A percentile compares a stretch with the other conserved stretches of the same genome.
These are phyloP conservation scores for Imleria badia DNA, from an alignment of 768 basidiomycete genomes.

Conservation along the genomic window DNA sequence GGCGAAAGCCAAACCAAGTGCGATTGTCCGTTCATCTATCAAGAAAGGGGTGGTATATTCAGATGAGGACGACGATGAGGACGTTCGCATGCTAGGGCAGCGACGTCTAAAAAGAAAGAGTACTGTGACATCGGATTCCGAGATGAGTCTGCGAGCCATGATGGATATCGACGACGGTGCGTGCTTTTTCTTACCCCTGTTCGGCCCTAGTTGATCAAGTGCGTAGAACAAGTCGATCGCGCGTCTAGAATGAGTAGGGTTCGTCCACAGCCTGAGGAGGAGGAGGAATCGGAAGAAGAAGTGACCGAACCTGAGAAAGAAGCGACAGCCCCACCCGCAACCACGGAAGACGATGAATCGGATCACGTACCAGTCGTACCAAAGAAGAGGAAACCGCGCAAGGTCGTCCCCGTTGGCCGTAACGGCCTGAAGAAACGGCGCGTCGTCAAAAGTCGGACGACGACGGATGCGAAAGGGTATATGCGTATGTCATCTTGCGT, in stretches of 20 bases:
- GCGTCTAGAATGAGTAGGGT: conserved; percentile 16
- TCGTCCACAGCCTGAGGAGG: conserved; percentile 23
- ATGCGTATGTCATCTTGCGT: conserved; percentile 49
- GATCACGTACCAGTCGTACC: conserved; percentile 35
- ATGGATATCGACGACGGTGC: conserved; percentile 80
- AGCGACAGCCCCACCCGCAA: conserved; percentile 26
- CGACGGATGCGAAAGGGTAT: conserved; percentile 67
- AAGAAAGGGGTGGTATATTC: conserved; percentile 54
- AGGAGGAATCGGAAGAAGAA: conserved; percentile 25
- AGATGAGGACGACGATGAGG: conserved; percentile 55
- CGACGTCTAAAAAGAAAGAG: conserved; percentile 35
- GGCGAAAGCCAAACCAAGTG: conserved; percentile 10
- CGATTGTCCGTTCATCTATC: conserved; percentile 23
- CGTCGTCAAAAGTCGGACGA: conserved; percentile 56
- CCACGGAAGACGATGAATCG: conserved; percentile 29
- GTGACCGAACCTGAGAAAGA: conserved; percentile 35
- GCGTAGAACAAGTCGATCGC: conserved; percentile 26
- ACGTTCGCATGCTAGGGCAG: conserved; percentile 21
- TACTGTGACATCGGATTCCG: conserved; percentile 43
- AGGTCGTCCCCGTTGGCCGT: conserved; percentile 65
- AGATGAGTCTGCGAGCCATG: conserved; percentile 50
- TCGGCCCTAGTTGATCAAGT: conserved; percentile 9
- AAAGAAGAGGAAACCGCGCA: conserved; percentile 48
- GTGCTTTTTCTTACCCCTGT: conserved; percentile 25
- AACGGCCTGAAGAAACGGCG: conserved; percentile 79